Conservation (phyloP, 352 stramenopile species). For the Phytophthora capsici region DNA sequence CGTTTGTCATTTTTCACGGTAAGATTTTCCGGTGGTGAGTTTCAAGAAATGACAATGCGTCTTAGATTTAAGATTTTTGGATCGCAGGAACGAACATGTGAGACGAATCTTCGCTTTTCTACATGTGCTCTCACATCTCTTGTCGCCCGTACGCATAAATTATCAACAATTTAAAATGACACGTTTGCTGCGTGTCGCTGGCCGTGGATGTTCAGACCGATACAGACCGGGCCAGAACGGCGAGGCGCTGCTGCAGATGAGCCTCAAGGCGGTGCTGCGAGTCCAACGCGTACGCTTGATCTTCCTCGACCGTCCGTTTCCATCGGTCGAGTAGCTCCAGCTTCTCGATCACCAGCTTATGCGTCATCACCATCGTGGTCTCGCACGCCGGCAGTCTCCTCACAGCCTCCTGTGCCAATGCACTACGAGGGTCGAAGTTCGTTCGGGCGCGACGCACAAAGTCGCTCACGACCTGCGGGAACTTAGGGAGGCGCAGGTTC, state of each 20-base stretch:
- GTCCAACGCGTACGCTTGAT: conserved; percentile 54
- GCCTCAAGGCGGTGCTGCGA: conserved; percentile 60
- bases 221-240: conserved; percentile 57
- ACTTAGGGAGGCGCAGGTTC: conserved; percentile 64
- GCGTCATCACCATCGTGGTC: conserved; percentile 75
- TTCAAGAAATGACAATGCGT: background rate
- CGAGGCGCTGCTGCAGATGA: conserved; percentile 71
- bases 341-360: conserved; percentile 81
- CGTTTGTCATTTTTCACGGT: background rate
- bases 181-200: conserved; percentile 10
- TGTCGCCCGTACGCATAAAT: conserved; percentile 41
- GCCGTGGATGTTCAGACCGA: conserved; percentile 43
- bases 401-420: conserved; percentile 58
- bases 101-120: conserved; percentile 21
- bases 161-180: conserved; percentile 40
- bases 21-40: background rate
- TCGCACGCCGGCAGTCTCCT: conserved; percentile 72
- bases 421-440: conserved; percentile 66
- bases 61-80: conserved; percentile 23
- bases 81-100: conserved; percentile 25
- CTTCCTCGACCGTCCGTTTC: conserved; percentile 59
- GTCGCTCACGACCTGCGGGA: conserved; percentile 66
- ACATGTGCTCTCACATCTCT: conserved; percentile 24
- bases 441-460: conserved; percentile 66
- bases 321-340: conserved; percentile 74